Conservation (phyloP, 306 rosid genomes). For the Hylodesmum podocarpum region DNA sequence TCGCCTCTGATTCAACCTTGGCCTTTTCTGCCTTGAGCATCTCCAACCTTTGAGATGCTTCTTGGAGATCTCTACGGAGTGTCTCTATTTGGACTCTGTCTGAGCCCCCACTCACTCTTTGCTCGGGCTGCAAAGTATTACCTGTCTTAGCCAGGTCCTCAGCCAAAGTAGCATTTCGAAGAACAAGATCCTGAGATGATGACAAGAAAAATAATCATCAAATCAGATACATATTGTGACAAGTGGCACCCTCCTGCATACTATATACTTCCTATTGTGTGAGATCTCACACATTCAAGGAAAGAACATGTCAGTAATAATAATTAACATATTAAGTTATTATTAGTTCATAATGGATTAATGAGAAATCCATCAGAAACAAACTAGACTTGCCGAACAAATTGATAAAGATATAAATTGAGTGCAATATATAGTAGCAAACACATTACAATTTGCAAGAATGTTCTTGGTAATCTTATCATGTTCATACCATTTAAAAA, state of each 20-base stretch:
- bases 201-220: slow-evolving; percentile 4
- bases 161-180: slow-evolving; percentile 80
- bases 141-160: slow-evolving; percentile 74
- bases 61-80: slow-evolving; percentile 78
- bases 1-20: slow-evolving; percentile 71
- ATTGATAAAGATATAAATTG: neutral
- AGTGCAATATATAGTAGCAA: slow-evolving; percentile 9
- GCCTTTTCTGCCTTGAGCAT: slow-evolving; percentile 70
- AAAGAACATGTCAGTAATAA: neutral
- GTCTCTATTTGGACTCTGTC: slow-evolving; percentile 74
- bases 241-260: neutral
- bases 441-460: neutral
- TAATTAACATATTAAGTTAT: neutral
- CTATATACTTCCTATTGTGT: slow-evolving; percentile 4
- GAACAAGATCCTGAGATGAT: slow-evolving; percentile 66
- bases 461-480: slow-evolving; percentile 10
- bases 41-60: slow-evolving; percentile 73
- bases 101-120: slow-evolving; percentile 55
- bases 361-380: slow-evolving; percentile 9
- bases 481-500: neutral
- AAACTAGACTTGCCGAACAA: neutral
- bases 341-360: neutral
- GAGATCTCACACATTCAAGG: neutral
- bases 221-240: slow-evolving; percentile 12
- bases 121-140: slow-evolving; percentile 50